Evolutionary conservation across 805 yeast genomes (phyloP).

Genomic region (Starmerella geochares): DNA sequence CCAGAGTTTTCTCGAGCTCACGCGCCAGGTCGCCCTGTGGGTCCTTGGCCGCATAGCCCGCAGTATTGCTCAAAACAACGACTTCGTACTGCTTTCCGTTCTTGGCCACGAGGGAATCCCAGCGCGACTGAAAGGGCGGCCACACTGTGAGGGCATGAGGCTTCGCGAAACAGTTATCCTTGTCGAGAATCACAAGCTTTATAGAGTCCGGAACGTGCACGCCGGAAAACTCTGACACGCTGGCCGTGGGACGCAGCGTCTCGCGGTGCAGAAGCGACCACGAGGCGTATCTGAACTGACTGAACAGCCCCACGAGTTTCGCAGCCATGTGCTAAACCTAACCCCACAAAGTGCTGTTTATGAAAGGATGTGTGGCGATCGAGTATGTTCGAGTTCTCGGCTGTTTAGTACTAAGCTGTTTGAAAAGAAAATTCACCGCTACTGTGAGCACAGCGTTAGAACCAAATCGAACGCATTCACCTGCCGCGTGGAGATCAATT

Average conservation of each 20-base stretch:
- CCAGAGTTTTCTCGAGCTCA: slow-evolving; percentile 47
- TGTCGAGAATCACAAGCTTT: slow-evolving; percentile 76
- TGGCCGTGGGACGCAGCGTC: slow-evolving; percentile 21
- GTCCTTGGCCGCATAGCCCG: slow-evolving; percentile 75
- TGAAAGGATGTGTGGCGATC: no score
- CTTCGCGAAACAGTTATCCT: slow-evolving; percentile 88
- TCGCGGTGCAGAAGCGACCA: slow-evolving; percentile 17
- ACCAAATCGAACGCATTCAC: no score
- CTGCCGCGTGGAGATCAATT: no score
- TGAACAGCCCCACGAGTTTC: slow-evolving; percentile 9
- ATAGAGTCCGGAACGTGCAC: slow-evolving; percentile 32
- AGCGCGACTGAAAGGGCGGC: slow-evolving; percentile 53
- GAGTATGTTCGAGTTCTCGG: not conserved
- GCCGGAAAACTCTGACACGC: slow-evolving; percentile 16
- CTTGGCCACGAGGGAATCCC: slow-evolving; percentile 34
- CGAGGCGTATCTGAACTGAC: slow-evolving; percentile 14
- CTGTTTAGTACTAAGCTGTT: not conserved
- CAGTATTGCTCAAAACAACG: slow-evolving; percentile 80
- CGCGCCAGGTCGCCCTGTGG: slow-evolving; percentile 47
- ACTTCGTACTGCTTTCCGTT: slow-evolving; percentile 45
- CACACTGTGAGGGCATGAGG: slow-evolving; percentile 72
- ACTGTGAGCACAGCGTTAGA: no score
- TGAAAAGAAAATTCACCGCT: no score
- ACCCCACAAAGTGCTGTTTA: not conserved
- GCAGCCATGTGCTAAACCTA: slow-evolving; percentile 8